These are phyloP conservation scores for Closterium sp. DNA, from an alignment of 139 green algal genomes.

Conservation along the genomic window DNA sequence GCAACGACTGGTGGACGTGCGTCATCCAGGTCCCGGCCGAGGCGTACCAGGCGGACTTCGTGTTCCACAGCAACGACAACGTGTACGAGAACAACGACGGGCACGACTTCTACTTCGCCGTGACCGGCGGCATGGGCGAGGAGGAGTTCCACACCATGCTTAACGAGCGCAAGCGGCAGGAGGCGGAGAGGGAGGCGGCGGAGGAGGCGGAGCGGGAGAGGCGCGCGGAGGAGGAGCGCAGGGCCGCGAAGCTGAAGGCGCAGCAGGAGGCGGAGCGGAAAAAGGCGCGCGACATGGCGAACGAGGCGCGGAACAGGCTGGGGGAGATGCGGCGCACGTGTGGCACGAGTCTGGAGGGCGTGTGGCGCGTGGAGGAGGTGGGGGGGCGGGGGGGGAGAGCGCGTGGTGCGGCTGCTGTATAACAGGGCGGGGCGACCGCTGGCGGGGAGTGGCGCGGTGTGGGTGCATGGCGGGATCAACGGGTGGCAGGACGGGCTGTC, in stretches of 20 bases:
- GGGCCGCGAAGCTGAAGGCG: constrained; percentile 5
- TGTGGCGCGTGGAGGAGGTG: constrained; percentile 34
- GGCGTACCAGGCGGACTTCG: constrained; percentile 48
- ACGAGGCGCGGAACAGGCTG: constrained; percentile 1
- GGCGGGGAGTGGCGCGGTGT: constrained; percentile 22
- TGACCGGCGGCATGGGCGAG: constrained; percentile 20
- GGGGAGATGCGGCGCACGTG: not conserved
- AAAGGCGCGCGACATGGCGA: constrained; percentile 1
- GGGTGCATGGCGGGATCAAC: constrained; percentile 37
- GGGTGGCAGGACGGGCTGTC: constrained; percentile 30
- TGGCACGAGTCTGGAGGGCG: constrained; percentile 1
- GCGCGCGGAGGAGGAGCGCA: constrained; percentile 12
- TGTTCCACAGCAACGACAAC: constrained; percentile 39
- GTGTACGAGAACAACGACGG: constrained; percentile 45
- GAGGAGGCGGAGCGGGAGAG: constrained; percentile 42
- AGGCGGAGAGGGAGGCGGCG: constrained; percentile 29
- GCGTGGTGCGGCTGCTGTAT: constrained; percentile 22
- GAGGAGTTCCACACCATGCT: constrained; percentile 22
- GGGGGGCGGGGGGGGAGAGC: not conserved
- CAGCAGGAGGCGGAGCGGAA: constrained; percentile 7
- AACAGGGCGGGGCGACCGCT: constrained; percentile 37
- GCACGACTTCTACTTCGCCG: constrained; percentile 33
- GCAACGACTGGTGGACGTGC: constrained; percentile 35
- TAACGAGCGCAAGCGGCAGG: constrained; percentile 21
- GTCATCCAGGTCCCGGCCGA: constrained; percentile 9